phyloP scores from a whole-genome alignment of 768 basidiomycete genomes.

The Collybia sordida region DNA sequence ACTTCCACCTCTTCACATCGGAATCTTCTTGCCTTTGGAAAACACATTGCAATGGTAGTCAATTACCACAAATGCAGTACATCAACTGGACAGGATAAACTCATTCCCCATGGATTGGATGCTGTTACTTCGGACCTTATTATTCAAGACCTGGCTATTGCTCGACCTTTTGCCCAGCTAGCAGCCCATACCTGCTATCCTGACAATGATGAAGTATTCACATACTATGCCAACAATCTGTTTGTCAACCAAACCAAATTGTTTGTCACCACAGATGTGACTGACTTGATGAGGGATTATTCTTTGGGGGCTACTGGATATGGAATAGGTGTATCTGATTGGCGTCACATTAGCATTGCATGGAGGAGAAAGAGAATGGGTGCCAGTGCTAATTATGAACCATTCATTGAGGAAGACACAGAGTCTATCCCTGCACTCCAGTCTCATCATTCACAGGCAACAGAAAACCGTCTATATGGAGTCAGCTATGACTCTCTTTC shows the following conservation, averaged over 20 bases:
- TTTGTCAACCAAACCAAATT: conserved; percentile 18
- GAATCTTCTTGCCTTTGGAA: conserved; percentile 14
- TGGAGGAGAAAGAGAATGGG: conserved; percentile 18
- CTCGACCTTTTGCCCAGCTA: conserved; percentile 13
- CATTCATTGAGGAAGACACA: conserved; percentile 3
- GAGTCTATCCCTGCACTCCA: conserved; percentile 21
- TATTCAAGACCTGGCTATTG: conserved; percentile 23
- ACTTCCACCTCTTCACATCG: too few relatives aligned
- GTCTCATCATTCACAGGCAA: conserved; percentile 18
- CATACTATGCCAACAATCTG: conserved; percentile 8
- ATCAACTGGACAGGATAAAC: conserved; percentile 14
- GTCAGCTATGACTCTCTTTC: conserved; percentile 20
- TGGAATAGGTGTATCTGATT: conserved; percentile 2
- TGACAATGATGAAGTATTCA: not conserved
- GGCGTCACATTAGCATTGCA: conserved; percentile 21
- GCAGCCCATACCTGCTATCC: not conserved
- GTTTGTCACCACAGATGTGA: conserved; percentile 10
- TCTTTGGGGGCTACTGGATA: conserved; percentile 3
- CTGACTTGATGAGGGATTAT: conserved; percentile 2
- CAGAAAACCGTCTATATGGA: conserved; percentile 27
- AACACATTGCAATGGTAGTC: conserved; percentile 12
- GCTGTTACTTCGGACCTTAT: conserved; percentile 20
- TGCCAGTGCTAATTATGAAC: not conserved
- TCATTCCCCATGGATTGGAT: conserved; percentile 26
- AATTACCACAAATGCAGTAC: conserved; percentile 17